Evolutionary conservation across 331 rosid genomes (phyloP).

Genomic region (Malus hybrid): DNA sequence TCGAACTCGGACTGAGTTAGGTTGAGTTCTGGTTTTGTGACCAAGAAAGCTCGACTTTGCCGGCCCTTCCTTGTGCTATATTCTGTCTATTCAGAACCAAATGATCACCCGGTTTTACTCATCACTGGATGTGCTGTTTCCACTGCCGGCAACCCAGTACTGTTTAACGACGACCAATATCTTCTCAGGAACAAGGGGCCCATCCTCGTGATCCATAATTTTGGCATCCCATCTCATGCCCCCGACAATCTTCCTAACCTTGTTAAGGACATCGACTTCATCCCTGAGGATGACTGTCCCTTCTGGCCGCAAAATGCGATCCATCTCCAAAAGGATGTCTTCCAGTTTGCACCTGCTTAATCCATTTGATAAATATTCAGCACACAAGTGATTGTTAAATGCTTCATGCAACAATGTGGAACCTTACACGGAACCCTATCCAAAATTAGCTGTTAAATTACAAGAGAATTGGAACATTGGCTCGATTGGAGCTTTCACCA

Average conservation of each 20-base stretch:
- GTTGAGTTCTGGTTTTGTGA: not conserved
- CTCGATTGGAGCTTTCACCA: too few relatives aligned
- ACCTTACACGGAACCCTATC: not conserved
- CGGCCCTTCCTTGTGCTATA: not conserved
- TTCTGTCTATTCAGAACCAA: not conserved
- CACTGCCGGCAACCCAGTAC: slow-evolving; percentile 67
- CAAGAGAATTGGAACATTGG: not conserved
- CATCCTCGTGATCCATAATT: slow-evolving; percentile 90
- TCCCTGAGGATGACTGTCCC: slow-evolving; percentile 74
- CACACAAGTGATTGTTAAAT: not conserved
- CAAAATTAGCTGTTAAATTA: not conserved
- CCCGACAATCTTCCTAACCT: slow-evolving; percentile 60
- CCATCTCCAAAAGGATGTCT: slow-evolving; percentile 91
- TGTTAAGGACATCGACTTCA: slow-evolving; percentile 67
- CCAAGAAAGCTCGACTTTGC: not conserved
- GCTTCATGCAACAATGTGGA: not conserved
- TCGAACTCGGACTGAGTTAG: not conserved
- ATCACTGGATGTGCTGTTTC: slow-evolving; percentile 25
- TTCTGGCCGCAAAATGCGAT: slow-evolving; percentile 83
- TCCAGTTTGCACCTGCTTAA: slow-evolving; percentile 69
- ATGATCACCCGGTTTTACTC: not conserved
- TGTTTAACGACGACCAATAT: slow-evolving; percentile 67
- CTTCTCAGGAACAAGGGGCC: slow-evolving; percentile 83
- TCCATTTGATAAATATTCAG: not conserved
- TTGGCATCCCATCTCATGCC: slow-evolving; percentile 87